A percentile compares a stretch with the other conserved stretches of the same genome.
phyloP scores from a whole-genome alignment of 257 asterid species.

The Forsythia viridissima region DNA sequence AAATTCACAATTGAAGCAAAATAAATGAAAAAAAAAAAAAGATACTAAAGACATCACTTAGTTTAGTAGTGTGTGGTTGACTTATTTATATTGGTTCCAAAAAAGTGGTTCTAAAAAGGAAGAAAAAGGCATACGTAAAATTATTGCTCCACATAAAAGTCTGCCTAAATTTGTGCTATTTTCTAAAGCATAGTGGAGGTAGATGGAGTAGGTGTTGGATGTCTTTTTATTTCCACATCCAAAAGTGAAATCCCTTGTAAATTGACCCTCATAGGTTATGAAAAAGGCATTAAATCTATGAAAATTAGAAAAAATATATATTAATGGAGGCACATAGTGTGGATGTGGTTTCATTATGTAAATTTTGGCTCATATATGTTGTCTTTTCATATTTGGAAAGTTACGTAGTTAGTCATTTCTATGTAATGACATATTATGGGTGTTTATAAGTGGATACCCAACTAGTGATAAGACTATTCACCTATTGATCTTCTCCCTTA shows the following conservation, averaged over 20 bases:
- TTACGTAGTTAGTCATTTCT: neutral
- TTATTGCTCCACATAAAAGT: neutral
- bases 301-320: neutral
- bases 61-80: slow-evolving; percentile 11
- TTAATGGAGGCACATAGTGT: neutral
- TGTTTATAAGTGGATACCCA: slow-evolving; percentile 36
- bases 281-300: neutral
- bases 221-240: slow-evolving; percentile 28
- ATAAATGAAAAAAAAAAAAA: too few relatives aligned
- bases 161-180: neutral
- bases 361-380: neutral
- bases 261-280: slow-evolving; percentile 16
- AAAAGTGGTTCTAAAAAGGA: neutral
- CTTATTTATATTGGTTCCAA: slow-evolving; percentile 19
- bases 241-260: slow-evolving; percentile 14
- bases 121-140: neutral
- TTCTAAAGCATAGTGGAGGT: neutral
- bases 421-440: slow-evolving; percentile 31
- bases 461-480: slow-evolving; percentile 30
- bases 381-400: slow-evolving; percentile 30
- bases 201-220: slow-evolving; percentile 19
- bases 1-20: neutral
- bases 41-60: neutral
- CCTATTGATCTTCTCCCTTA: slow-evolving; percentile 21
- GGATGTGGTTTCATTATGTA: slow-evolving; percentile 19